Evolutionary conservation across 495 filamentous ascomycete genomes (phyloP), one percentile per base, ranked within the genome.

Genomic region (Sporormia fimetaria): DNA sequence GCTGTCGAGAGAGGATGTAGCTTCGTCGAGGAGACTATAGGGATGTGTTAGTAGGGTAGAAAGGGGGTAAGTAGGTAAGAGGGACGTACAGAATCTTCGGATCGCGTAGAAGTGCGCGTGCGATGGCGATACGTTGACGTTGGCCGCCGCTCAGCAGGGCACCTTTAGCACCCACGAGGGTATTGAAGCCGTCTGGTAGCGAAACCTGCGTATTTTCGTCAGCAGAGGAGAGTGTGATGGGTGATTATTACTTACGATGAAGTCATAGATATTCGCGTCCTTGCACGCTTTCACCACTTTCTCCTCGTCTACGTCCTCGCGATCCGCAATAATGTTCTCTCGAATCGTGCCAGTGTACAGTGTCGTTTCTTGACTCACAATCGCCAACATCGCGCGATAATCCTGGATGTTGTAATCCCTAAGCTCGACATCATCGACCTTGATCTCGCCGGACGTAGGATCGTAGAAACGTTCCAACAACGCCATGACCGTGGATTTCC

Each of bases 261-360:
- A 93, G 51, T 90, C 83, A 58, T 87, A 85, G 51, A 94, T 94
- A 52, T 93, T 94, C 28, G 86, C 86, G 55, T 87, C 80, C 43
- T 76, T 78, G 67, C 84, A 90, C 10, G 81, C 83, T 48, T 79
- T 70, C 34, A 78, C 67, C 22, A 94, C 69, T 4, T 68, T 67
- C 25, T 76, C 79, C 28, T 92, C 83, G 0, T 73, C 57, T 12
- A 82, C 70, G 32, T 80, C 69, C 6, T 78, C 71, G 7, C 29
- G 35, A 36, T 74, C 71, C 8, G 69, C 67, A 4, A 90, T 57
- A 41, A 93, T 75, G 52, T 92, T 92, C 31, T 94, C 86, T 33
- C 72, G 70, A 52, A 94, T 79, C 2, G 78, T 83, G 17, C 86
- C 86, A 47, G 87, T 82, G 62, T 88, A 92, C 7, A 94, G 60